These are phyloP conservation scores for Groenewaldozyma tartarivorans DNA, from an alignment of 805 yeast genomes.

Conservation along the genomic window DNA sequence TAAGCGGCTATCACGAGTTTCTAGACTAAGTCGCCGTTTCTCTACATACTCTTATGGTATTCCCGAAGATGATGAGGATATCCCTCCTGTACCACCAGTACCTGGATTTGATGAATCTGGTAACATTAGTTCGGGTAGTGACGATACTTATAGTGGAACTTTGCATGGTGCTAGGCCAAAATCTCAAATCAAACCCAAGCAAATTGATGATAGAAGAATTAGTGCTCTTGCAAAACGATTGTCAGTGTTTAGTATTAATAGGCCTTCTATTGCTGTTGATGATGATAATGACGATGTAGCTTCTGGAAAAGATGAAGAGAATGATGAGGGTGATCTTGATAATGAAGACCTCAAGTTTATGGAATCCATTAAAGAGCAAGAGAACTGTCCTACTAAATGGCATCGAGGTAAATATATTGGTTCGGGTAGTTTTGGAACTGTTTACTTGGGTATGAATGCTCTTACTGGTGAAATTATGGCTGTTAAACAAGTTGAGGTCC, in stretches of 20 bases:
- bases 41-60: conserved; percentile 22
- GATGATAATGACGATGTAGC: conserved; percentile 6
- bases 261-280: conserved; percentile 2
- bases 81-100: conserved; percentile 16
- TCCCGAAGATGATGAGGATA: conserved; percentile 16
- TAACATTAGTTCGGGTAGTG: background rate
- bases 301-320: conserved; percentile 1
- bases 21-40: conserved; percentile 23
- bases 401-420: conserved; percentile 89
- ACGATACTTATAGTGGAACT: background rate
- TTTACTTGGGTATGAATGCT: conserved; percentile 84
- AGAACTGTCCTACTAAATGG: conserved; percentile 70
- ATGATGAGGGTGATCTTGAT: conserved; percentile 12
- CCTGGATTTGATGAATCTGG: conserved; percentile 6
- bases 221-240: conserved; percentile 6
- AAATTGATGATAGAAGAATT: background rate
- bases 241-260: background rate
- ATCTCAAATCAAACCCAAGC: background rate
- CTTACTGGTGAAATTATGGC: conserved; percentile 95
- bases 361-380: conserved; percentile 29
- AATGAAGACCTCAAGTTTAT: conserved; percentile 33
- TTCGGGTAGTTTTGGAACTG: conserved; percentile 90
- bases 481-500: conserved; percentile 79
- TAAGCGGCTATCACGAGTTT: conserved; percentile 43
- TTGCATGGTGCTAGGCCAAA: background rate